phyloP scores from a whole-genome alignment of 148 eudicot species.

The Cornus florida region DNA sequence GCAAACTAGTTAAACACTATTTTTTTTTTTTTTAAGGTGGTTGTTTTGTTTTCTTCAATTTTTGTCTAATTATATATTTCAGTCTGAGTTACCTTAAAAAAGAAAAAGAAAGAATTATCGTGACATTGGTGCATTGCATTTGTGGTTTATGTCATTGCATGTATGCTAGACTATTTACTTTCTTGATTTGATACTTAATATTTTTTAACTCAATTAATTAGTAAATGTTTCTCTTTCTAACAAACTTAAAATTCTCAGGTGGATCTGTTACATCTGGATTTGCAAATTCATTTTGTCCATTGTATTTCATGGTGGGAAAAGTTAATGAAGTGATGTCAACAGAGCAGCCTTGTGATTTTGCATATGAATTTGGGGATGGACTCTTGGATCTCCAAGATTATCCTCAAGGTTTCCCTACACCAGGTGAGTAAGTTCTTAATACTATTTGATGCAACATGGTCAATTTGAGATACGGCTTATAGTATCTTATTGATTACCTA shows the following conservation, averaged over 20 bases:
- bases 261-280: conserved; percentile 42
- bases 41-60: background rate
- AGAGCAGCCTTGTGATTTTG: conserved; percentile 85
- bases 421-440: conserved; percentile 41
- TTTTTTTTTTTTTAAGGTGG: background rate
- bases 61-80: background rate
- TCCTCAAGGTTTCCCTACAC: conserved; percentile 72
- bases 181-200: background rate
- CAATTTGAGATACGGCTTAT: background rate
- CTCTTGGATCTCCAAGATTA: conserved; percentile 49
- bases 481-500: background rate
- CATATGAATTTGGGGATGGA: conserved; percentile 84
- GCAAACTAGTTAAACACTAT: background rate
- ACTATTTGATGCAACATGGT: background rate
- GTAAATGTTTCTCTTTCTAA: conserved; percentile 16
- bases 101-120: too few relatives aligned
- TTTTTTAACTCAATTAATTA: conserved; percentile 12
- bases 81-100: background rate
- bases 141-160: background rate
- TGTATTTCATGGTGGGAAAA: conserved; percentile 67
- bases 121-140: too few relatives aligned
- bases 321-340: conserved; percentile 76
- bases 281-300: conserved; percentile 53
- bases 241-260: conserved; percentile 33
- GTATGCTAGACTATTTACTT: background rate